These are phyloP conservation scores for Chrysanthemum seticuspe DNA, from an alignment of 129 eudicot genomes.

Conservation along the genomic window DNA sequence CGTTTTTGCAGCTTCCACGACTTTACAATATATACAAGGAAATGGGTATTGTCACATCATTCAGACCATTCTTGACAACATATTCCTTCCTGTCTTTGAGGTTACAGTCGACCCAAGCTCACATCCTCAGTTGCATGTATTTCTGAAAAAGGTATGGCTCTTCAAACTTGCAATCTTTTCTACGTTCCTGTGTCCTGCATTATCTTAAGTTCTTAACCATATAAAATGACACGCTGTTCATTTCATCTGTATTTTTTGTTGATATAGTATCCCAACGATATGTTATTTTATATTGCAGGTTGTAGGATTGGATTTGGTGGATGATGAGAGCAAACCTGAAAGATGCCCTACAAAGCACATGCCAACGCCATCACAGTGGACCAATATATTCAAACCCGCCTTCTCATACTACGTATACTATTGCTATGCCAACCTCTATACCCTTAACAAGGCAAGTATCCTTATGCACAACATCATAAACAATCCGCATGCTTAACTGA, in stretches of 20 bases:
- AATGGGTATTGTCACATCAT: conserved; percentile 98
- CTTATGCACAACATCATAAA: not conserved
- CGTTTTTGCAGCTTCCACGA: conserved; percentile 64
- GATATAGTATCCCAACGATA: not conserved
- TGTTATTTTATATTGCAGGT: conserved; percentile 42
- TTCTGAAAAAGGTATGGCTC: conserved; percentile 76
- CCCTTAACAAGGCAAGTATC: conserved; percentile 74
- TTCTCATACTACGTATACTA: conserved; percentile 94
- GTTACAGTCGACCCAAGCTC: conserved; percentile 94
- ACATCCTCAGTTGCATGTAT: conserved; percentile 95
- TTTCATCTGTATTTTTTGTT: not conserved
- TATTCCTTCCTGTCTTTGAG: conserved; percentile 94
- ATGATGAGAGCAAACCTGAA: conserved; percentile 99
- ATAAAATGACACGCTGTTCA: not conserved
- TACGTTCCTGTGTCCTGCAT: conserved; percentile 1
- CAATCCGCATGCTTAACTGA: not conserved
- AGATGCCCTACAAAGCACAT: conserved; percentile 99
- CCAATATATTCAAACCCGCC: conserved; percentile 95
- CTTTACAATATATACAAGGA: conserved; percentile 93
- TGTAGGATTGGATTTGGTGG: conserved; percentile 98
- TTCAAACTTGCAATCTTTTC: not conserved
- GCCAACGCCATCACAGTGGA: conserved; percentile 98
- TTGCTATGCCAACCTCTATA: conserved; percentile 96
- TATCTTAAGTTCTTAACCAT: not conserved
- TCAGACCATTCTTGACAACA: conserved; percentile 95